Base-by-base conservation (phyloP, 106 monocot species). In the Phalaenopsis equestris region DNA sequence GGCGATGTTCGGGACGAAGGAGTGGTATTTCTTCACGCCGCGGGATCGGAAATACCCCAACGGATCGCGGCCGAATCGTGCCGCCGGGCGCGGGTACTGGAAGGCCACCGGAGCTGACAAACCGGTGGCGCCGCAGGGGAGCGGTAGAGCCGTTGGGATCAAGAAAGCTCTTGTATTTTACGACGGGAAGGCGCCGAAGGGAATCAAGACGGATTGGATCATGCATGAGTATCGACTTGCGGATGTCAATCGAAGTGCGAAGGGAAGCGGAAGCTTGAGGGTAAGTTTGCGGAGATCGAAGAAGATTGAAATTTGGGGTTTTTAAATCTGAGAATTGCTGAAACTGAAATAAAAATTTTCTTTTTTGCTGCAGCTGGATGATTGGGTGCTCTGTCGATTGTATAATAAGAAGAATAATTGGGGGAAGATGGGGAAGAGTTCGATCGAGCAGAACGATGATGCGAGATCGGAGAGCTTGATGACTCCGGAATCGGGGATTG, bases 191-290 rank as follows among this genome's bases (percentile, higher is more conserved):
- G 84, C 90, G 10, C 88, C 90, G 1, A 82, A 77, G 46, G 90
- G 90, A 0, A 70, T 81, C 1, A 93, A 93, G 82, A 93, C 93
- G 4, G 89, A 91, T 75, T 93, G 93, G 93, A 90, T 93, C 85
- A 93, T 93, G 93, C 93, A 93, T 39, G 93, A 93, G 84, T 93
- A 93, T 73, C 83, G 93, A 4, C 82, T 93, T 58, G 81, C 85
- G 1, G 87, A 85, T 56, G 41, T 42, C 43, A 79, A 68, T 47
- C 79, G 87, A 7, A 39, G 77, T 57, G 46, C 74, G n/a, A 75
- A 45, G 55, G 82, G 73, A 49, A 85, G 80, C 23, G 84, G 88
- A 24, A 84, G 76, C 86, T 84, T 86, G 7, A 91, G 82, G 80
- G 88, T 89, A 81, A 42, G 88, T 41, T 14, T 6, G 41, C 36